Base-by-base conservation (phyloP, 768 basidiomycete genomes). In the Suillus hirtellus region DNA sequence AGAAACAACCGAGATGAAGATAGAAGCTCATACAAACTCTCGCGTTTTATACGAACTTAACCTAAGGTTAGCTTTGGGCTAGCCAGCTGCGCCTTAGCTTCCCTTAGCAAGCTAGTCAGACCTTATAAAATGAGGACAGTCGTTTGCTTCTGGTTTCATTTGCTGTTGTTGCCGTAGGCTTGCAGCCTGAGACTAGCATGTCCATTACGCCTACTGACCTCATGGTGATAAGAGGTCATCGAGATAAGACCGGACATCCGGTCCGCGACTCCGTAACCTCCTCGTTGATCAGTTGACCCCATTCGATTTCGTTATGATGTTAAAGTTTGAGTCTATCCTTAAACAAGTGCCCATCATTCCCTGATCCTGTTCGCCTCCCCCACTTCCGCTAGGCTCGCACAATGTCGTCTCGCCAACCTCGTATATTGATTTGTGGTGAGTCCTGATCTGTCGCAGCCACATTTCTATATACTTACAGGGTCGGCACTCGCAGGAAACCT, bases 1-100 rank as follows among this genome's bases (percentile, higher is more conserved):
- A 83, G 84, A 65, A 90, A 93, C 69, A 10, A 82, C 88, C 15
- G 88, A 92, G 75, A 81, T 80, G 65, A 84, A 85, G 73, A 92
- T 92, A 90, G 91, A 93, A 77, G 79, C n/a, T 46, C 4, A 4
- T 12, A 2, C 6, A 21, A 24, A 55, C 37, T 38, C 12, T 35
- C 31, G 17, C n/a, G 6, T 35, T 44, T 44, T 4, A 44, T 24
- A 47, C 12, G 47, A 14, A 49, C n/a, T 47, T 7, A 47, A 47
- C 46, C 46, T 7, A 47, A 24, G 46, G 46, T 14, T 47, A 7
- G 11, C 11, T 10, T n/a, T 46, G 44, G 10, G 11, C 46, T 47
- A 46, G n/a, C 46, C 10, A 4, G n/a, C 10, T 11, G 11, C n/a
- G 46, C n/a, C 46, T 47, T 47, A 7, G 46, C 14, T 21, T 47